A percentile compares a stretch with the other conserved stretches of the same genome.
phyloP scores from a whole-genome alignment of 257 asterid species.

The Solanum chilense region DNA sequence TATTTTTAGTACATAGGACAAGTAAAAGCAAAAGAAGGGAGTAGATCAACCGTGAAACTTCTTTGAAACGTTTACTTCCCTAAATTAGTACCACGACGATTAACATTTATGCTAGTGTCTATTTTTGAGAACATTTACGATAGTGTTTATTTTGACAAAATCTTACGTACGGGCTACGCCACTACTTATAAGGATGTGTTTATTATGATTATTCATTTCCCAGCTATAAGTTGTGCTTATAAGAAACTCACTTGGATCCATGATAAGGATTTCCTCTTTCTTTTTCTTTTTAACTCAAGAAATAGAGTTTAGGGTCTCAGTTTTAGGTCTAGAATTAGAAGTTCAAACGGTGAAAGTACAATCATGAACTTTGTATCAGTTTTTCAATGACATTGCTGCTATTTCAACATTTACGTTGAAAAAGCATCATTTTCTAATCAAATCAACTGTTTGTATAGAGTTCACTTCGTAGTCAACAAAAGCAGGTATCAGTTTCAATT shows the following conservation, averaged over 20 bases:
- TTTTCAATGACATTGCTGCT: background rate
- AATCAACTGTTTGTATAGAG: background rate
- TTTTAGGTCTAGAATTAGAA: background rate
- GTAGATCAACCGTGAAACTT: background rate
- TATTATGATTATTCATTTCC: background rate
- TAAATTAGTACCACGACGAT: background rate
- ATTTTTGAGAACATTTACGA: background rate
- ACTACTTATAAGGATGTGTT: background rate
- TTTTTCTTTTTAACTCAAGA: background rate
- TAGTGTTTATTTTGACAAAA: background rate
- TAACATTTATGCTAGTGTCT: background rate
- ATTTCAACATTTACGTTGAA: background rate
- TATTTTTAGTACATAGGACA: background rate
- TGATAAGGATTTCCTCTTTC: background rate
- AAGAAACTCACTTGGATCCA: background rate
- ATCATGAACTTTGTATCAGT: background rate
- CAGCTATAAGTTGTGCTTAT: background rate
- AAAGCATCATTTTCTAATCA: background rate
- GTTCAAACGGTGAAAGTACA: background rate
- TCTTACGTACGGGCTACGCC: background rate
- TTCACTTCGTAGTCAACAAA: background rate
- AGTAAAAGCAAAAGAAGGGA: background rate
- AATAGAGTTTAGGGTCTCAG: background rate
- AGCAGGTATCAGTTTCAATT: background rate
- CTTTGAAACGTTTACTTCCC: background rate